phyloP scores from a whole-genome alignment of 176 grass and related monocot species.

The Tillandsia leiboldiana region DNA sequence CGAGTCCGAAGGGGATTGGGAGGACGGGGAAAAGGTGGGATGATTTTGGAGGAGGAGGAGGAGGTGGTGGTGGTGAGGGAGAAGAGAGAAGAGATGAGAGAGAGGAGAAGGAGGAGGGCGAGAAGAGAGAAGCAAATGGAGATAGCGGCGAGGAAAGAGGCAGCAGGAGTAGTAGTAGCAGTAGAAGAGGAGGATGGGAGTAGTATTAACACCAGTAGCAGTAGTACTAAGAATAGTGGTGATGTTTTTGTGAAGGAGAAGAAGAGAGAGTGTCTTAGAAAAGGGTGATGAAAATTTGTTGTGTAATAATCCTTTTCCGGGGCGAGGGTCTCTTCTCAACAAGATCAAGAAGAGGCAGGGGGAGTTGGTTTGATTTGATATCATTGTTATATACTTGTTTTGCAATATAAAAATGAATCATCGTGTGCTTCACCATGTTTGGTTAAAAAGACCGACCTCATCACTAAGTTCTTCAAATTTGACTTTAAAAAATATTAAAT shows the following conservation, averaged over 20 bases:
- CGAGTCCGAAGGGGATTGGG: constrained; percentile 10
- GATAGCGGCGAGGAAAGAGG: too few relatives aligned
- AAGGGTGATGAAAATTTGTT: not conserved
- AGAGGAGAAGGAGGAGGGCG: too few relatives aligned
- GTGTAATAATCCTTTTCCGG: constrained; percentile 28
- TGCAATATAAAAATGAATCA: too few relatives aligned
- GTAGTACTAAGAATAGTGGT: not conserved
- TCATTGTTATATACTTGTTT: too few relatives aligned
- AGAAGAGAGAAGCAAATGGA: too few relatives aligned
- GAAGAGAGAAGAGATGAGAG: not conserved
- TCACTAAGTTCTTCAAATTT: too few relatives aligned
- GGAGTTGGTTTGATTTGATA: not conserved
- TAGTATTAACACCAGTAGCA: not conserved
- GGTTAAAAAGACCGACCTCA: too few relatives aligned
- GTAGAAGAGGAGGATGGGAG: too few relatives aligned
- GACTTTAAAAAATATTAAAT: too few relatives aligned
- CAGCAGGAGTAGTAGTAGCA: too few relatives aligned
- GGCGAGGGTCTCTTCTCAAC: constrained; percentile 36
- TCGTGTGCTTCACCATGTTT: too few relatives aligned
- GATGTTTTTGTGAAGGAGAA: not conserved
- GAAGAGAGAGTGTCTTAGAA: not conserved
- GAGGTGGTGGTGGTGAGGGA: not conserved
- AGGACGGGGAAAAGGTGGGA: not conserved
- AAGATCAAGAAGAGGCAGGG: constrained; percentile 25
- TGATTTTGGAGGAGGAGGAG: not conserved